A percentile compares a stretch with the other conserved stretches of the same genome.
These are phyloP conservation scores for Gynostemma pentaphyllum DNA, from an alignment of 306 rosid species.

Conservation along the genomic window DNA sequence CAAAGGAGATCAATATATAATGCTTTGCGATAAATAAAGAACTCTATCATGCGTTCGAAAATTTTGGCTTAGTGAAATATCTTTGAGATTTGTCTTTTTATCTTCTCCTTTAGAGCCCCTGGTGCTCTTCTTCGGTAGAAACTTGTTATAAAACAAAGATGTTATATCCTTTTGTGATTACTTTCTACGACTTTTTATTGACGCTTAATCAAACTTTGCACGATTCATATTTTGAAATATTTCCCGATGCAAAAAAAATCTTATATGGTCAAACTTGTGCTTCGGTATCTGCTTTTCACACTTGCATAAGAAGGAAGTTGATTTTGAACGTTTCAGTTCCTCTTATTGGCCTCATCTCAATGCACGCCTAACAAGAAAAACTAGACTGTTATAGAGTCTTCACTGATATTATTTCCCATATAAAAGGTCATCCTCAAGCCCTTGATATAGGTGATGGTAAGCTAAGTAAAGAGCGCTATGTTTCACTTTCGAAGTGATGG, in stretches of 20 bases:
- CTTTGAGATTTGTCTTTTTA: constrained; percentile 36
- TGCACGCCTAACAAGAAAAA: constrained; percentile 32
- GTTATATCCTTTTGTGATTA: constrained; percentile 63
- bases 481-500: constrained; percentile 26
- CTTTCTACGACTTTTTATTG: constrained; percentile 64
- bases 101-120: constrained; percentile 18
- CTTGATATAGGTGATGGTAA: constrained; percentile 27
- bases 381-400: constrained; percentile 58
- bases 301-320: constrained; percentile 48
- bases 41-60: constrained; percentile 73
- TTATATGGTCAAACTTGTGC: constrained; percentile 12
- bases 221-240: constrained; percentile 58
- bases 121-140: constrained; percentile 10
- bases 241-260: constrained; percentile 16
- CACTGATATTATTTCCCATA: constrained; percentile 57
- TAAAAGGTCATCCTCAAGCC: constrained; percentile 47
- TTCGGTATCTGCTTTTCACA: constrained; percentile 36
- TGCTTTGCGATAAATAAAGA: constrained; percentile 54
- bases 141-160: constrained; percentile 45
- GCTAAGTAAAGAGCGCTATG: constrained; percentile 38
- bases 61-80: constrained; percentile 43
- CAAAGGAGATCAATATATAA: constrained; percentile 53
- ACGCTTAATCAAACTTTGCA: constrained; percentile 71
- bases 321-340: constrained; percentile 48
- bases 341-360: constrained; percentile 66